A percentile compares a stretch with the other conserved stretches of the same genome.
These are phyloP conservation scores for Tritrichomonas foetus DNA, from an alignment of 208 protist species.

Conservation along the genomic window DNA sequence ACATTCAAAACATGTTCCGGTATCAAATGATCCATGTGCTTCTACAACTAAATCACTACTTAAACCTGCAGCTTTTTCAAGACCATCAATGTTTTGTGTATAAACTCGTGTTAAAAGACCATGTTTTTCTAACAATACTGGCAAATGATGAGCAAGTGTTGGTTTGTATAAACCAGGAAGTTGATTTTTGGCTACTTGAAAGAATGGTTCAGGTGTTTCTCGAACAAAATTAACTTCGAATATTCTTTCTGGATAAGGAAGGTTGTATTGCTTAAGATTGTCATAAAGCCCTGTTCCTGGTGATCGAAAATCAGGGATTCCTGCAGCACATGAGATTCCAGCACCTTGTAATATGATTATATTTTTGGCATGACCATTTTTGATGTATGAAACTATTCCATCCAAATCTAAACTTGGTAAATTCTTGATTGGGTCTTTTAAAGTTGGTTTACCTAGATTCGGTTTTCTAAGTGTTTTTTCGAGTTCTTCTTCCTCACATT, in stretches of 20 bases:
- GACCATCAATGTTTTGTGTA: background rate
- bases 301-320: background rate
- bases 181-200: background rate
- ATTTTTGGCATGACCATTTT: background rate
- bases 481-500: too few species aligned
- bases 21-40: background rate
- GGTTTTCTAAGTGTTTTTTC: too few species aligned
- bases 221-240: background rate
- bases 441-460: too few species aligned
- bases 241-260: background rate
- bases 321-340: background rate
- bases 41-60: background rate
- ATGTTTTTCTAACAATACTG: background rate
- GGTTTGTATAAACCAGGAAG: background rate
- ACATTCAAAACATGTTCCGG: background rate
- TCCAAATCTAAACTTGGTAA: background rate
- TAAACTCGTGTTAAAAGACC: background rate
- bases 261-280: background rate
- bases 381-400: background rate
- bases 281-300: background rate
- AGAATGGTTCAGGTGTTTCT: background rate
- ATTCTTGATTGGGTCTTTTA: too few species aligned
- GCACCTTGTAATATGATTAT: background rate
- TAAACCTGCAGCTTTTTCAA: background rate
- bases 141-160: background rate